phyloP scores from a whole-genome alignment of 2,329 filamentous ascomycete genomes.

The Hyphodiscus sp. region DNA sequence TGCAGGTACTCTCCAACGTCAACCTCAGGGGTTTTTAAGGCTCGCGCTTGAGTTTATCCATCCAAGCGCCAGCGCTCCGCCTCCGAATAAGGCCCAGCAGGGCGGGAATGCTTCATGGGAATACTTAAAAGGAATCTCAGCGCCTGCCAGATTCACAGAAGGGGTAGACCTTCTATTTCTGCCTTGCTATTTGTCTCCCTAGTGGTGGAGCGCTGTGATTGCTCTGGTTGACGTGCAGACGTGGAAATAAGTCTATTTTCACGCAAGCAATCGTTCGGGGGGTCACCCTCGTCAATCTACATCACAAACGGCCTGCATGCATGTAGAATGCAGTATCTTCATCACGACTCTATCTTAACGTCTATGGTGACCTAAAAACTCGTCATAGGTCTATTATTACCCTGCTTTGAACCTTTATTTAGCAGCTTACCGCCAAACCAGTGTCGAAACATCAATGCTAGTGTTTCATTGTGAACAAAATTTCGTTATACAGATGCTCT shows the following conservation, averaged over 20 bases:
- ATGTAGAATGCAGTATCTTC: neutral
- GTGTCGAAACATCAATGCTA: neutral
- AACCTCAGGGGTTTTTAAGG: conserved; percentile 8
- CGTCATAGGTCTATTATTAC: neutral
- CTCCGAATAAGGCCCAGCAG: neutral
- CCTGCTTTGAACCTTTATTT: neutral
- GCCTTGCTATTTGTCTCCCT: neutral
- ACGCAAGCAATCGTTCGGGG: neutral
- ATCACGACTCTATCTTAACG: neutral
- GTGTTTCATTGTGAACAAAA: neutral
- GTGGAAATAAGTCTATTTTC: neutral
- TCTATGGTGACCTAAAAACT: neutral
- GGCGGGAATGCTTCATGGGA: neutral
- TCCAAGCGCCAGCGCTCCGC: neutral
- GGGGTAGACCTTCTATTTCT: neutral
- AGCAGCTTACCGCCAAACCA: neutral
- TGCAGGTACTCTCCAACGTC: conserved; percentile 17
- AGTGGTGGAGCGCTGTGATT: neutral
- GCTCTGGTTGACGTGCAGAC: neutral
- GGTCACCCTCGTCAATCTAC: neutral
- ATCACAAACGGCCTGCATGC: neutral
- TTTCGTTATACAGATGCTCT: neutral
- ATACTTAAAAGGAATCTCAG: neutral
- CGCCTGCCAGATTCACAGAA: neutral
- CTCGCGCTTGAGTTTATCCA: neutral